Conservation (phyloP, 2,329 filamentous ascomycete species). For the Botrytis medusae region DNA sequence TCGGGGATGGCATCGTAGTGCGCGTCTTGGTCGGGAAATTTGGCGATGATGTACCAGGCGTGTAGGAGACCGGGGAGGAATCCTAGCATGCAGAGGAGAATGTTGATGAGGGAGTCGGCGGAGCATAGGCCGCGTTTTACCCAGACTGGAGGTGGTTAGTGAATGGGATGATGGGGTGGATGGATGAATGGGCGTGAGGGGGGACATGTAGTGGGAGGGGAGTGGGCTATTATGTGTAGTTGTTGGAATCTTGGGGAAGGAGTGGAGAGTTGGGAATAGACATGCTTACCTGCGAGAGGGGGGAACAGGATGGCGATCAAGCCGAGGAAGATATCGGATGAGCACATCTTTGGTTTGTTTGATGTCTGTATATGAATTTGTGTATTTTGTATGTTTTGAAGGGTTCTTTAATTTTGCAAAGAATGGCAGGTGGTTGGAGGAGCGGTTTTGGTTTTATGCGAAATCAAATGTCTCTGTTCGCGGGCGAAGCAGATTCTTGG, state of each 20-base stretch:
- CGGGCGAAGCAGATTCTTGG: slow-evolving; percentile 8
- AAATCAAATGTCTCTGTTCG: slow-evolving; percentile 11
- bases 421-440: neutral
- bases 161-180: neutral
- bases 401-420: neutral
- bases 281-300: slow-evolving; percentile 59
- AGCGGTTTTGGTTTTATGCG: slow-evolving; percentile 6
- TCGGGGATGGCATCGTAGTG: slow-evolving; percentile 52
- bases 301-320: slow-evolving; percentile 65
- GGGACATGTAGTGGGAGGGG: neutral
- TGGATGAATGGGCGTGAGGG: neutral
- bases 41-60: slow-evolving; percentile 96
- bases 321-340: slow-evolving; percentile 63
- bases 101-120: slow-evolving; percentile 91
- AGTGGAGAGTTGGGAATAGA: neutral
- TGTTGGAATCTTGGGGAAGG: neutral
- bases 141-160: slow-evolving; percentile 65
- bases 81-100: slow-evolving; percentile 79
- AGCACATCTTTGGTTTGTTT: slow-evolving; percentile 51
- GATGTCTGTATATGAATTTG: neutral
- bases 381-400: neutral
- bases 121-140: slow-evolving; percentile 93
- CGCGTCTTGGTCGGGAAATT: slow-evolving; percentile 78
- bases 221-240: neutral
- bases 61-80: slow-evolving; percentile 87